phyloP scores from a whole-genome alignment of 2,329 filamentous ascomycete genomes.

The Talaromyces atroroseus region DNA sequence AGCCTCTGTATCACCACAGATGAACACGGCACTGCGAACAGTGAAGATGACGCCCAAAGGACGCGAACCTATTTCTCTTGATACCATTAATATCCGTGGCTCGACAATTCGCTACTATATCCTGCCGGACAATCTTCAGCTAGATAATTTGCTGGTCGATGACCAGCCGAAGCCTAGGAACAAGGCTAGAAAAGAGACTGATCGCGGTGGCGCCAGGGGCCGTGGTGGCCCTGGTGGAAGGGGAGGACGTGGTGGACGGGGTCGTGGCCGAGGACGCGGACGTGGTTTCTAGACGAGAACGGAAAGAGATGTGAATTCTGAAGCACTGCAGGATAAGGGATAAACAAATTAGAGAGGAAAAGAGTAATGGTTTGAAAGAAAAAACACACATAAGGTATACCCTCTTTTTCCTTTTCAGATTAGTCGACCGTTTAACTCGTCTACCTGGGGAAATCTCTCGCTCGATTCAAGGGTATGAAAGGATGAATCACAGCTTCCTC shows the following conservation, averaged over 20 bases:
- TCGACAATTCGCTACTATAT: constrained; percentile 96
- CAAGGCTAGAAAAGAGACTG: constrained; percentile 89
- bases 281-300: constrained; percentile 34
- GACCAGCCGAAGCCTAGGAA: constrained; percentile 99
- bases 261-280: constrained; percentile 44
- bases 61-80: constrained; percentile 79
- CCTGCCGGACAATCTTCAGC: constrained; percentile 86
- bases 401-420: background rate
- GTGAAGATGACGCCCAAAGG: constrained; percentile 94
- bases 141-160: constrained; percentile 93
- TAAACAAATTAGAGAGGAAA: background rate
- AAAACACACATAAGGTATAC: background rate
- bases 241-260: constrained; percentile 44
- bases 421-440: background rate
- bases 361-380: background rate
- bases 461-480: background rate
- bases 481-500: background rate
- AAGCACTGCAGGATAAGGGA: background rate
- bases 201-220: constrained; percentile 46
- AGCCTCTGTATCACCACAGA: constrained; percentile 91
- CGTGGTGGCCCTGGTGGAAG: constrained; percentile 34
- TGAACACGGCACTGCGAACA: constrained; percentile 94
- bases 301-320: background rate
- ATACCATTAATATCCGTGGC: constrained; percentile 94
- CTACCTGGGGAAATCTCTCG: background rate